Evolutionary conservation across 768 basidiomycete species (phyloP), one percentile per base, ranked within the genome.

Genomic region (Boletus subparvulus): DNA sequence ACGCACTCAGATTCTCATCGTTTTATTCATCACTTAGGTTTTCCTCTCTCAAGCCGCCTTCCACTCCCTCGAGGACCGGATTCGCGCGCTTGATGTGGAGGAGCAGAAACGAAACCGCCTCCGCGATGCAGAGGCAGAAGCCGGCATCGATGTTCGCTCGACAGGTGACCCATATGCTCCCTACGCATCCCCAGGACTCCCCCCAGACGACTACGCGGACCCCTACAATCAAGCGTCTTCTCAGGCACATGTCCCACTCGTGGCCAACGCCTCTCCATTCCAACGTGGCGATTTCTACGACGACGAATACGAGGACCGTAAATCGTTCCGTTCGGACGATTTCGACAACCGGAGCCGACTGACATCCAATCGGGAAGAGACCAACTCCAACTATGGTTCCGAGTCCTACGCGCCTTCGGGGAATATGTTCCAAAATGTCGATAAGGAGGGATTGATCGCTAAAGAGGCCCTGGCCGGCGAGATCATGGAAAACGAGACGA

Each of bases 341-440:
- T 92, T 83, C 59, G 93, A 94, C 63, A 85, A 83, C 9, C 84
- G 86, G 8, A 93, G 87, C 65, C 80, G 87, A 51, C 81, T 89
- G 50, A 92, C 90, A 0, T 88, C 85, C 52, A 82, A 89, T 59
- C 82, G 86, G 30, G 90, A 90, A 57, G 92, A 94, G 43, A 81
- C 86, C 0, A 79, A 79, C 45, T 93, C 91, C 0, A 89, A 91
- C 65, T 87, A 90, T 61, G 94, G 94, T 4, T 91, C 91, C 4
- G 94, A 97, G 68, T 90, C 90, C 0, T 98, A 97, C 64, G 95
- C 94, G 0, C 95, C 95, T 0, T 94, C 92, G 0, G 76, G 92
- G 33, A 97, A 97, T 64, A 98, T 97, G 95, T 97, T 98, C 82
- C 87, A 90, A 61, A 86, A 85, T 58, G 80, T 84, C 2, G 88